Percentiles rank a stretch among this genome's conserved stretches.
phyloP scores from a whole-genome alignment of 75 land plant species.

The Cryptomeria japonica region DNA sequence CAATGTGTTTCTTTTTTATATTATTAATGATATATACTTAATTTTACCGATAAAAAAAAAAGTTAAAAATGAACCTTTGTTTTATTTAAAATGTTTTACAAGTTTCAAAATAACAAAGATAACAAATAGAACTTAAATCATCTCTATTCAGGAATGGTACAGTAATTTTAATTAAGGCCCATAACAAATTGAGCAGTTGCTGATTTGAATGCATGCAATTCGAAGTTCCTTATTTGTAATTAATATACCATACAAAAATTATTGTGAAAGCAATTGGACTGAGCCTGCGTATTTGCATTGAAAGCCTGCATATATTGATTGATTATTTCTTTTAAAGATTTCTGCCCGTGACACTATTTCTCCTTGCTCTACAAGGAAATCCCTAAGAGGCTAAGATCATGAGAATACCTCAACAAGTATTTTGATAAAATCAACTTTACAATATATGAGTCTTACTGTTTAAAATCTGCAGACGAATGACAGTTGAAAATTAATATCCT shows the following conservation, averaged over 20 bases:
- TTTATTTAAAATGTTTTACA: background rate
- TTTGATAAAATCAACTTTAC: background rate
- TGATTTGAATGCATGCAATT: background rate
- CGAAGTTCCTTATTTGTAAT: background rate
- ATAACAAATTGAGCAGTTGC: background rate
- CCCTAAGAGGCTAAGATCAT: background rate
- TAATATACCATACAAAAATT: background rate
- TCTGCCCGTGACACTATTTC: background rate
- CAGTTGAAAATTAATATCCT: no score
- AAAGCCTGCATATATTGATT: background rate
- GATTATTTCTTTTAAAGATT: background rate
- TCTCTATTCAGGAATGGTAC: background rate
- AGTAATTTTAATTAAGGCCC: background rate
- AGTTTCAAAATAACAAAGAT: background rate
- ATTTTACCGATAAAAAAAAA: no score
- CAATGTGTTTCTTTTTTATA: no score
- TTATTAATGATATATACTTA: no score
- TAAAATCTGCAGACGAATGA: no score
- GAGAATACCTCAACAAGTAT: background rate
- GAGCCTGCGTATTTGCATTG: background rate
- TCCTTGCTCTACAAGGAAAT: background rate
- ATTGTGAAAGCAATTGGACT: background rate
- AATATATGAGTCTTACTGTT: no score
- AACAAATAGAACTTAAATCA: background rate
- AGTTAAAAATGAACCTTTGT: background rate